Base-by-base conservation (phyloP, 2,329 filamentous ascomycete species). In the Talaromyces marneffei region DNA sequence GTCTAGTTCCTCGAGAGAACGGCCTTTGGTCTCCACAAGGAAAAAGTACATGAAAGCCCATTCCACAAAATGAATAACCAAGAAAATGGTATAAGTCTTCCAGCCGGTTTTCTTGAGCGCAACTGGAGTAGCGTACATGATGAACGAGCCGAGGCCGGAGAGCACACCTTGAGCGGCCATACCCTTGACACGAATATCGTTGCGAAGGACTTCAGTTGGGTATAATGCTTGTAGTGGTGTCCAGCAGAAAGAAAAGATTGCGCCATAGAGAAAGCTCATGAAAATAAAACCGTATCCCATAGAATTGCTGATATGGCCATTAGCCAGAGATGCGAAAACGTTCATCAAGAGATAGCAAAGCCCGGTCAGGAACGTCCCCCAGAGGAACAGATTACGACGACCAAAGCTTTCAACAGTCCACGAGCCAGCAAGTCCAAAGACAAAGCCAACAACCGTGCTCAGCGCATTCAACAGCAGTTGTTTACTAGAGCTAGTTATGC, bases 11-110 rank as follows among this genome's bases (percentile, higher is more conserved):
- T 90, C 88, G 0, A 90, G 81, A 1, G 83, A 83, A 72, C 81
- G 82, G 72, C 86, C 84, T 78, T 89, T 89, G 2, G 87, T 90
- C 78, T 90, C 87, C 0, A 86, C 87, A 67, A 65, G 55, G 66
- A 65, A 60, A 52, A 69, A 66, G 60, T 66, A 69, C 65, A 73
- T 63, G 60, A 71, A 61, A 62, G 70, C 50, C 29, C 64, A 63
- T 37, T 66, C 65, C 14, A 53, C 29, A 20, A 37, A 53, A n/a
- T 33, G 29, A 23, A 53, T 37, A 12, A 53, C 18, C n/a, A 37
- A n/a, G 9, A 53, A 53, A 14, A 53, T 37, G 5, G 33, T 53
- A 20, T 53, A 53, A 25, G 29, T 33, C 50, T 53, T 53, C 50
- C 50, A 53, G 20, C 50, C 33, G 2, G 35, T 53, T n/a, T 33